Evolutionary conservation across 495 filamentous ascomycete genomes (phyloP).

Genomic region (Aspergillus bertholletiae): DNA sequence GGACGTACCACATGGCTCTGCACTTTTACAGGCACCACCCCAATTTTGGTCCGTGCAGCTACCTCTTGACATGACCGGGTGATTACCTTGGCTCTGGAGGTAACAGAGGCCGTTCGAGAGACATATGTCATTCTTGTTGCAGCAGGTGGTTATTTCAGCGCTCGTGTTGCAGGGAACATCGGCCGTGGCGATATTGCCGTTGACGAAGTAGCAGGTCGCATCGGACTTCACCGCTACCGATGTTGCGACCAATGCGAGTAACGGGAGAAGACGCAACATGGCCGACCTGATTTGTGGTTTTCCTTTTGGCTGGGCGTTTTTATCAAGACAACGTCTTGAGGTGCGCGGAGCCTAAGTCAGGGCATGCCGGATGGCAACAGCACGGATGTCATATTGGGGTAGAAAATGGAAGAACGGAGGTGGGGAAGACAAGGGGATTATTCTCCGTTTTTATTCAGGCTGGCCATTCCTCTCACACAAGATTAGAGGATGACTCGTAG

Average conservation of each 20-base stretch:
- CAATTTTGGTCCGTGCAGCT: constrained; percentile 1
- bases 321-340: background rate
- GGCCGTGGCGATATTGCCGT: background rate
- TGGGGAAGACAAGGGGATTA: background rate
- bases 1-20: background rate
- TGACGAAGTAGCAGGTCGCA: constrained; percentile 2
- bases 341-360: background rate
- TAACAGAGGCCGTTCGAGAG: constrained; percentile 2
- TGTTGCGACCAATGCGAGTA: background rate
- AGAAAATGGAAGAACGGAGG: background rate
- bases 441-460: background rate
- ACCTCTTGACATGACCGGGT: background rate
- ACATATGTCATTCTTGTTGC: constrained; percentile 6
- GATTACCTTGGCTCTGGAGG: background rate
- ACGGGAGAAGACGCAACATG: background rate
- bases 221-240: background rate
- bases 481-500: background rate
- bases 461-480: background rate
- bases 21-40: background rate
- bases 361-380: background rate
- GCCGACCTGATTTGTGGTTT: background rate
- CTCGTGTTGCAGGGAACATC: constrained; percentile 1
- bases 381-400: background rate
- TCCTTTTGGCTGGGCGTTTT: background rate
- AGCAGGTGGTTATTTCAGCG: background rate